Base-by-base conservation (phyloP, 441 rosid species). In the Sinapis alba region DNA sequence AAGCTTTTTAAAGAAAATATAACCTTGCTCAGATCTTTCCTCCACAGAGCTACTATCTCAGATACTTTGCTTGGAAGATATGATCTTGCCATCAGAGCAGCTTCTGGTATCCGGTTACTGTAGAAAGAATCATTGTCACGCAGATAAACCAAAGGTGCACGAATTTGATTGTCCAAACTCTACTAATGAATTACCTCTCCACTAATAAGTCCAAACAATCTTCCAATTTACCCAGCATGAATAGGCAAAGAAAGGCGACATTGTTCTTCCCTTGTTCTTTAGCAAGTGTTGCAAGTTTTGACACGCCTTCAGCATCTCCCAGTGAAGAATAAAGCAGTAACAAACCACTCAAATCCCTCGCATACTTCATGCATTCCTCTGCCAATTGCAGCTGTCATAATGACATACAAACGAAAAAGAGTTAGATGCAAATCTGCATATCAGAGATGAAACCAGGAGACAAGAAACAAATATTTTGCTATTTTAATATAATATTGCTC, bases 41-140 rank as follows among this genome's bases (percentile, higher is more conserved):
- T 94, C 98, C 98, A 96, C 51, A 88, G 84, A 70, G 96, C 88
- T 62, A 96, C 94, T 74, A 96, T 92, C 84, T 94, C 98, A 18
- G 98, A 87, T 78, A 94, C 98, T 86, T 94, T 96, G 89, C 98
- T 94, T 62, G 98, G 98, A 79, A 96, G 96, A 81, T 90, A 96
- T 53, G 99, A 94, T 64, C 99, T 83, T 34, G 98, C 98, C 98
- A 94, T 90, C 81, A 94, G 78, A 79, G 99, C 98, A 83, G 99
- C 99, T 85, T 96, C 99, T 15, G 99, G 99, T 87, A 96, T 90
- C 84, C 99, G 96, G 85, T 92, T 94, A 76, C 99, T 96, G 85
- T 74, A 73, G 73, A 59, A 72, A 69, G 75, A 80, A 73, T 57
- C 21, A 71, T 71, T 43, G 78, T 66, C 66, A 66, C 26, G 73